Conservation (phyloP, 1,284 basidiomycete genomes). For the Vanrija pseudolonga region DNA sequence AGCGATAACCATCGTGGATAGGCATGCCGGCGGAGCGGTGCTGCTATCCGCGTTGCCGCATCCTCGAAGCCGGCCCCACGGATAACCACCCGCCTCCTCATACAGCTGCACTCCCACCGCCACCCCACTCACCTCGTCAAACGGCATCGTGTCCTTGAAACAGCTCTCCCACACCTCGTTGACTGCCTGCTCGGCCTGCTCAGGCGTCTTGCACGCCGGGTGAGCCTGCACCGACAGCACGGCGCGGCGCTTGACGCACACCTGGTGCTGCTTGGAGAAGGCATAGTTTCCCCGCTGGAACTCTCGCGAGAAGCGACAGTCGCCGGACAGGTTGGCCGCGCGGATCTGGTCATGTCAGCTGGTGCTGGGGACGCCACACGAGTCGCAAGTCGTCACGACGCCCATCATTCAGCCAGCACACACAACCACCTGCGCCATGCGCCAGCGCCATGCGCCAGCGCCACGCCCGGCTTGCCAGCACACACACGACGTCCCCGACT, state of each 20-base stretch:
- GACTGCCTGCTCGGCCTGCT: constrained; percentile 77
- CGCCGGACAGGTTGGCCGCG: constrained; percentile 87
- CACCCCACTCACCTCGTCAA: constrained; percentile 78
- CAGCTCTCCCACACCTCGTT: constrained; percentile 97
- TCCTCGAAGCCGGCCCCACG: no score
- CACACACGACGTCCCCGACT: no score
- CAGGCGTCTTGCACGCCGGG: constrained; percentile 70
- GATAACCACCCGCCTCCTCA: no score
- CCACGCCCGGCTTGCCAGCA: no score
- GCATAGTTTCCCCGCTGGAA: constrained; percentile 65
- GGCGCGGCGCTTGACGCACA: constrained; percentile 84
- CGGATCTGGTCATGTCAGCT: constrained; percentile 63
- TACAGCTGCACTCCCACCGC: no score
- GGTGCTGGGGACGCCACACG: no score
- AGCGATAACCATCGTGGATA: no score
- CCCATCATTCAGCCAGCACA: background rate
- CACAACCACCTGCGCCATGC: no score
- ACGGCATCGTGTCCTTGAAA: constrained; percentile 90
- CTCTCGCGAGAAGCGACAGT: constrained; percentile 81
- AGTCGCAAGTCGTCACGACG: background rate
- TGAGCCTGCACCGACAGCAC: constrained; percentile 76
- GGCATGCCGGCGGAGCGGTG: no score
- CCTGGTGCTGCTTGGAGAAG: constrained; percentile 91
- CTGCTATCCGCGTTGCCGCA: no score
- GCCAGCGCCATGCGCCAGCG: no score